phyloP scores from a whole-genome alignment of 306 rosid genomes.

The Oxytropis ochrocephala region DNA sequence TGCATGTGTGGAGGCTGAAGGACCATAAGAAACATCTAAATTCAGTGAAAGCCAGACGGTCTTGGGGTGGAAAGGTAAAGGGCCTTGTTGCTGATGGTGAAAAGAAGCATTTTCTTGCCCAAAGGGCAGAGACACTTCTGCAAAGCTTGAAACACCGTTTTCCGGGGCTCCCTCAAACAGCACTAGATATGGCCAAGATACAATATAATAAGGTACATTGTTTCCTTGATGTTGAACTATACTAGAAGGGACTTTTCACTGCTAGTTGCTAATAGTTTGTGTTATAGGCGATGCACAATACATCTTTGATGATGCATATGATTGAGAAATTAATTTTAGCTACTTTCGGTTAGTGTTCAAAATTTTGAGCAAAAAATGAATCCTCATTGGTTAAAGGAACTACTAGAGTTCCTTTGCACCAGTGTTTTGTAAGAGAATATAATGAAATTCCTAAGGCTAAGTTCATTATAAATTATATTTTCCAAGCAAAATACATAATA shows the following conservation, averaged over 20 bases:
- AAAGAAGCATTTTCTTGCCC: conserved; percentile 48
- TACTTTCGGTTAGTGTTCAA: background rate
- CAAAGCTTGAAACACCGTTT: conserved; percentile 66
- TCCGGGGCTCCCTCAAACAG: conserved; percentile 91
- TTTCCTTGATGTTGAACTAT: background rate
- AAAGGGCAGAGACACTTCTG: conserved; percentile 75
- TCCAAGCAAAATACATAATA: background rate
- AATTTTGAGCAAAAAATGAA: background rate
- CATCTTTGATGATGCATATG: background rate
- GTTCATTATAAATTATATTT: background rate
- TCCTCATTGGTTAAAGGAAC: background rate
- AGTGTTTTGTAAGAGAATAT: background rate
- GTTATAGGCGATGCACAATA: background rate
- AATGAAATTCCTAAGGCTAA: background rate
- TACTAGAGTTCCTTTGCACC: background rate
- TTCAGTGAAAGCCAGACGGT: conserved; percentile 46
- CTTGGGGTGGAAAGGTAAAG: conserved; percentile 97
- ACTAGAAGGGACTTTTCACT: background rate
- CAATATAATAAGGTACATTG: conserved; percentile 67
- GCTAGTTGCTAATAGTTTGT: background rate
- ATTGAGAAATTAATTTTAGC: background rate
- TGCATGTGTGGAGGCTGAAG: conserved; percentile 75
- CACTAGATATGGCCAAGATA: conserved; percentile 87
- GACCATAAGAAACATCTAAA: conserved; percentile 49
- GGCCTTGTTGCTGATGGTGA: conserved; percentile 62